A percentile compares a stretch with the other conserved stretches of the same genome.
Conservation (phyloP, 441 rosid species). For the Gossypium schwendimanii region DNA sequence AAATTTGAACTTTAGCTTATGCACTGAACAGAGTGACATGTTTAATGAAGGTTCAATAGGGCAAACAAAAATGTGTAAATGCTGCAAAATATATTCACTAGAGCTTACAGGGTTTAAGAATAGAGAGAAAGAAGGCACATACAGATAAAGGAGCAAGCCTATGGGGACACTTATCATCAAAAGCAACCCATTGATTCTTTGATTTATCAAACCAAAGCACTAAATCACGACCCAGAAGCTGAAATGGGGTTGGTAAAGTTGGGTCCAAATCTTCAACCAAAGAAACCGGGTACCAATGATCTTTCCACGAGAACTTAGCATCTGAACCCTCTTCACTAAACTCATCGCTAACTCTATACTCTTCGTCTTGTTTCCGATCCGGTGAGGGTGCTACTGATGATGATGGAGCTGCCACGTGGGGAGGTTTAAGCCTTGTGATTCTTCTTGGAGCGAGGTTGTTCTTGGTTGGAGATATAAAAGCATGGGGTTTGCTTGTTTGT, state of each 20-base stretch:
- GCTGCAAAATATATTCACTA: background rate
- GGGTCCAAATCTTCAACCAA: slow-evolving; percentile 72
- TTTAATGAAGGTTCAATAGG: too few relatives aligned
- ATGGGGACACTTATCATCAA: slow-evolving; percentile 84
- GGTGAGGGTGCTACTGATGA: slow-evolving; percentile 32
- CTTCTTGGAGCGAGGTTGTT: slow-evolving; percentile 12
- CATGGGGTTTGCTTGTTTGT: background rate
- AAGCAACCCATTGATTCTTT: slow-evolving; percentile 60
- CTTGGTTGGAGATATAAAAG: slow-evolving; percentile 10
- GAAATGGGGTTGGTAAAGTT: slow-evolving; percentile 54
- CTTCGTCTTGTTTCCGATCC: slow-evolving; percentile 21
- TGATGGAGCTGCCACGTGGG: slow-evolving; percentile 49
- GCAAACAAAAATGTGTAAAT: too few relatives aligned
- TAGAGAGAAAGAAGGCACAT: slow-evolving; percentile 32
- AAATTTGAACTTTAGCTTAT: background rate
- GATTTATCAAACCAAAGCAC: slow-evolving; percentile 72
- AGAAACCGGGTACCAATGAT: slow-evolving; percentile 90
- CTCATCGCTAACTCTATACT: background rate
- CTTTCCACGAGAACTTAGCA: slow-evolving; percentile 68
- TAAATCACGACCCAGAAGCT: slow-evolving; percentile 78
- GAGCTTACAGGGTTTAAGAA: too few relatives aligned
- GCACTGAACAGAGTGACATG: background rate
- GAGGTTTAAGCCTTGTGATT: slow-evolving; percentile 19
- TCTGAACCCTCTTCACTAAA: slow-evolving; percentile 22
- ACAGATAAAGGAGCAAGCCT: slow-evolving; percentile 86